Base-by-base conservation (phyloP, 1,139 yeast species). In the Pichia sp. region DNA sequence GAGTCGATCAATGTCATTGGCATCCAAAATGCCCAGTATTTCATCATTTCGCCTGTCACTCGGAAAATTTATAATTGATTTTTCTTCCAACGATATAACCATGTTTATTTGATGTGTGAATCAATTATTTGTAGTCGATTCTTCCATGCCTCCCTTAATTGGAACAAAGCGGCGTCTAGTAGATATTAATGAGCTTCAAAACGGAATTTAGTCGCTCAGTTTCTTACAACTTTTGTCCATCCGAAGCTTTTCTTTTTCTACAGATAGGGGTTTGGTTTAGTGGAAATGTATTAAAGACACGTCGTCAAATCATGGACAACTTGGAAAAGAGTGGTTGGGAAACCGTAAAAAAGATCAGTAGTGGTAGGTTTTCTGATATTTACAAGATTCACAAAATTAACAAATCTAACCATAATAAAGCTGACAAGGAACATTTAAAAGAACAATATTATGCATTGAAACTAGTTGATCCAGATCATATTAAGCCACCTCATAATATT, bases 401-500 rank as follows among this genome's bases (percentile, higher is more conserved):
- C 13, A 31, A 31, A 5, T n/a, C 9, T 15, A 28, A n/a, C n/a
- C n/a, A n/a, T n/a, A n/a, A n/a, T n/a, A n/a, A n/a, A n/a, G n/a
- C n/a, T n/a, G n/a, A n/a, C n/a, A n/a, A n/a, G n/a, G n/a, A n/a
- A n/a, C n/a, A n/a, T n/a, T n/a, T n/a, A n/a, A n/a, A n/a, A n/a
- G n/a, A n/a, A n/a, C n/a, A 19, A 14, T 6, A 11, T 10, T 47
- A 61, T 5, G 78, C 76, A 0, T 46, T 74, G 35, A 75, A 75
- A 50, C 54, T 67, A 18, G 64, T 70, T 1, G 65, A 66, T 16
- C 70, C 70, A 1, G 74, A 69, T 35, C 74, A 68, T 31, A 74
- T 72, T 38, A 54, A 59, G 18, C 69, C 76, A 2, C 80, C 80
- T 1, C 80, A 76, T 48, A 61, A 62, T 43, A 63, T 72, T 6